Percentiles rank a stretch among this genome's conserved stretches.
phyloP scores from a whole-genome alignment of 495 filamentous ascomycete genomes.

The Hypomontagnella monticulosa region DNA sequence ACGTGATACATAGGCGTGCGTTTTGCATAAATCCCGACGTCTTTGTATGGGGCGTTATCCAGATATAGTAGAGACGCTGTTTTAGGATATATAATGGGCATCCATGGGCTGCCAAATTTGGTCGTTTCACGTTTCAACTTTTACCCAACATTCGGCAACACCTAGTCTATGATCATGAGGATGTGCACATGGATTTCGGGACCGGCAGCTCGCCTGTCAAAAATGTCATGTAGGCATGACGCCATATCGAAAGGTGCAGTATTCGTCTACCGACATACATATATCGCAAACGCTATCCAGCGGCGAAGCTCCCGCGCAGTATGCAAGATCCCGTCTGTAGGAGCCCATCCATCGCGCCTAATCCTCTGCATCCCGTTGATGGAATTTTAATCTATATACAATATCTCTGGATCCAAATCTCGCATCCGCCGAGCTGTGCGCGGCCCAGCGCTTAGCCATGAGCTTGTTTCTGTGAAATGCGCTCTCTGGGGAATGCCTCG shows the following conservation, averaged over 20 bases:
- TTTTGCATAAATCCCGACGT: slow-evolving; percentile 21
- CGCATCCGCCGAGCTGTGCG: neutral
- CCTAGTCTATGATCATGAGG: slow-evolving; percentile 4
- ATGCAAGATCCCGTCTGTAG: slow-evolving; percentile 17
- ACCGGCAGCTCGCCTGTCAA: neutral
- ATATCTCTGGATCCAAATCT: slow-evolving; percentile 1
- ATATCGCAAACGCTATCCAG: slow-evolving; percentile 4
- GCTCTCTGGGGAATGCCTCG: neutral
- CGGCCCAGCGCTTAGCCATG: neutral
- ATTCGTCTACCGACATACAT: neutral
- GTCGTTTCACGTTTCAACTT: slow-evolving; percentile 36
- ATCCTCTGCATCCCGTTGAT: slow-evolving; percentile 8
- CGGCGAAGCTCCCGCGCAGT: slow-evolving; percentile 1
- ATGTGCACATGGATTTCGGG: slow-evolving; percentile 29
- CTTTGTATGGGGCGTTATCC: neutral
- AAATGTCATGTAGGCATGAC: neutral
- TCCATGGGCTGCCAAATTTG: slow-evolving; percentile 27
- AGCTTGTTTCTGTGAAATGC: neutral
- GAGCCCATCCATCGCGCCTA: neutral
- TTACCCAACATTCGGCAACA: neutral
- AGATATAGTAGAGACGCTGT: slow-evolving; percentile 17
- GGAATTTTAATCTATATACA: slow-evolving; percentile 10
- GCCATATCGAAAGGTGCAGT: neutral
- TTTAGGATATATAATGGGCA: no score
- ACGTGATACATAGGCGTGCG: slow-evolving; percentile 10